Conservation (phyloP, 768 basidiomycete species). For the Russula lepida region DNA sequence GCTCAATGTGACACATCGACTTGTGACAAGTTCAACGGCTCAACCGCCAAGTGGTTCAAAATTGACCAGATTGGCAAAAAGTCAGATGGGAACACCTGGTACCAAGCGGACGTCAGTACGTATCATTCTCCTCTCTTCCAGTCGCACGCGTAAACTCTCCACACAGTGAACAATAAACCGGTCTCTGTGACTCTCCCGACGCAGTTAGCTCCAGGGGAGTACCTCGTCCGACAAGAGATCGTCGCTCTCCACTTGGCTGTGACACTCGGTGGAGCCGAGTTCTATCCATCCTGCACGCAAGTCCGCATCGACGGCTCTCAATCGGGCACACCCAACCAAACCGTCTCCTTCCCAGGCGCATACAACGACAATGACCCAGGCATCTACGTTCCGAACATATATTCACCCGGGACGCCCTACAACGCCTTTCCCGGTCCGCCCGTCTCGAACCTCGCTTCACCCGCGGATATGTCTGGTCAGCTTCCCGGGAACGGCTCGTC, state of each 20-base stretch:
- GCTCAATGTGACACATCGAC: slow-evolving; percentile 45
- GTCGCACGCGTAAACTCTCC: not conserved
- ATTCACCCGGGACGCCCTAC: not conserved
- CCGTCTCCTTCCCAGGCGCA: slow-evolving; percentile 63
- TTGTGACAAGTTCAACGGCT: slow-evolving; percentile 54
- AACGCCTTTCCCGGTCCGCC: slow-evolving; percentile 16
- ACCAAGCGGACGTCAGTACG: slow-evolving; percentile 27
- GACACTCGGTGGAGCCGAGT: slow-evolving; percentile 59
- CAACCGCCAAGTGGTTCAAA: slow-evolving; percentile 68
- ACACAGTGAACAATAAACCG: slow-evolving; percentile 24
- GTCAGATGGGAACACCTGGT: slow-evolving; percentile 24
- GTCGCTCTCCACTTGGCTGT: slow-evolving; percentile 64
- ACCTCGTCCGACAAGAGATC: slow-evolving; percentile 73
- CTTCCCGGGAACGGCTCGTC: not conserved
- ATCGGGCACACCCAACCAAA: slow-evolving; percentile 44
- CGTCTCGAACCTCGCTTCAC: slow-evolving; percentile 19
- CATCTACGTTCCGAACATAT: slow-evolving; percentile 46
- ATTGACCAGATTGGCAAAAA: slow-evolving; percentile 28
- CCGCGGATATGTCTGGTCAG: not conserved
- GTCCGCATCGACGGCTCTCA: slow-evolving; percentile 45
- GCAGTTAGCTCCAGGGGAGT: slow-evolving; percentile 56
- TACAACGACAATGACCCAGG: slow-evolving; percentile 67
- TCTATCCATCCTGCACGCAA: slow-evolving; percentile 67
- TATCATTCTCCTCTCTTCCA: not conserved
- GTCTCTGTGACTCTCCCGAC: slow-evolving; percentile 28